A percentile compares a stretch with the other conserved stretches of the same genome.
Conservation (phyloP, 2,329 filamentous ascomycete genomes). For the Diaporthe ilicicola region DNA sequence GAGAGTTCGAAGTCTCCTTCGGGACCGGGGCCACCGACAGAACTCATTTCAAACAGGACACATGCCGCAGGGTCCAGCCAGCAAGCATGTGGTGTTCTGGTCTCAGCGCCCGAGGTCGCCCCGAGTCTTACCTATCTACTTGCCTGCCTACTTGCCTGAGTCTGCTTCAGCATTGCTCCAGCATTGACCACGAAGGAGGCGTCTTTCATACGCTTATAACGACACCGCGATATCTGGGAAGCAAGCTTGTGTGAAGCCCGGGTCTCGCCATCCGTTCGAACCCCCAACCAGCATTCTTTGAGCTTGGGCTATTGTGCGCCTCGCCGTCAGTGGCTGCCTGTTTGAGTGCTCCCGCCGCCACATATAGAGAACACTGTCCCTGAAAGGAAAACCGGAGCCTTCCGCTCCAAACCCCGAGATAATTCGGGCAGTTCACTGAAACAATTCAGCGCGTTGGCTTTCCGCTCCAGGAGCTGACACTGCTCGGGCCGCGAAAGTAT, state of each 20-base stretch:
- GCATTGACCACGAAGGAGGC: neutral
- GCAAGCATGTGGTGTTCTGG: neutral
- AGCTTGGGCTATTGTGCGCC: neutral
- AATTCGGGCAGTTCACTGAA: neutral
- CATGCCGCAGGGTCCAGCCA: slow-evolving; percentile 3
- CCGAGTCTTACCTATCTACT: neutral
- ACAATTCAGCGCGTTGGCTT: neutral
- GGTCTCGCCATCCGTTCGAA: no score
- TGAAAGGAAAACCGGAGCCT: neutral
- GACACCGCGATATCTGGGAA: neutral
- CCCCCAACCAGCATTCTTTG: neutral
- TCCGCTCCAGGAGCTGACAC: neutral
- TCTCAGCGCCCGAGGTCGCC: neutral
- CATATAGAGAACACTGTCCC: neutral
- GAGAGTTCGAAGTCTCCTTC: neutral
- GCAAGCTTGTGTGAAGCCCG: neutral
- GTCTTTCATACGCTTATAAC: neutral
- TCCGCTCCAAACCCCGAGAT: neutral
- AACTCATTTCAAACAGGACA: slow-evolving; percentile 12
- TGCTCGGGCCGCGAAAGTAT: slow-evolving; percentile 6
- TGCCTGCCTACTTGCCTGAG: neutral
- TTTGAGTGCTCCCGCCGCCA: neutral
- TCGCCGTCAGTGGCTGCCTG: neutral
- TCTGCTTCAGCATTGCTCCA: neutral
- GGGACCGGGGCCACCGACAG: slow-evolving; percentile 18